Base-by-base conservation (phyloP, 176 grass and related monocot genomes). In the Puccinellia tenuiflora region DNA sequence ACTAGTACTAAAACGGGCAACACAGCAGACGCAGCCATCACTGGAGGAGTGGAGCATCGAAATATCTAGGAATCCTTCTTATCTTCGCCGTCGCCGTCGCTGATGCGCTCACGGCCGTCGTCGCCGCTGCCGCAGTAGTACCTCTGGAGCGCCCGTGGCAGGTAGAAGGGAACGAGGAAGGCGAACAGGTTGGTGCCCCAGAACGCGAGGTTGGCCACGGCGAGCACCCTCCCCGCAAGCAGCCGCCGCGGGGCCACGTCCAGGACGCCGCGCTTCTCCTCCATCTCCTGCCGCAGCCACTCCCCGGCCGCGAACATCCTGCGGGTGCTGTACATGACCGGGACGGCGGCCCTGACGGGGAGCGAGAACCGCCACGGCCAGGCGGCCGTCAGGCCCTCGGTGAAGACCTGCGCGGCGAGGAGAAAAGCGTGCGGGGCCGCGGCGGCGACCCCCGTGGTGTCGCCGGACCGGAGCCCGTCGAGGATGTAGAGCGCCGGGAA, bases 391-490 rank as follows among this genome's bases (percentile, higher is more conserved):
- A 97, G 6, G 64, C 92, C 90, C 92, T 97, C 92, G 13, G 91
- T 84, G 78, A 97, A 94, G 20, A 91, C 87, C 90, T 97, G 95
- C 39, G 88, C 75, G 46, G 86, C 39, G 56, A 97, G 88, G 59
- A 97, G 95, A 84, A 97, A 97, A 21, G 90, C 81, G 85, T 97
- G 92, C 61, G 95, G 95, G 0, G 88, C 75, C 1, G 95, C 86
- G 24, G 78, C 86, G 45, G 59, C 64, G 30, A 94, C 76, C 0
- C 84, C 86, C 4, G 76, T 52, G 14, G 70, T 89, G 68, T 94
- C 92, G 3, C 82, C 79, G 9, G 86, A 10, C 4, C 89, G 84
- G 84, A 92, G 82, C 28, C 95, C 87, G 65, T 88, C 82, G 57
- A 91, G 74, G 88, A 97, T 92, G 85, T 94, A 88, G 71, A 86